Conservation (phyloP, 2,329 filamentous ascomycete genomes). For the Phaeophleospora eucalypticola region DNA sequence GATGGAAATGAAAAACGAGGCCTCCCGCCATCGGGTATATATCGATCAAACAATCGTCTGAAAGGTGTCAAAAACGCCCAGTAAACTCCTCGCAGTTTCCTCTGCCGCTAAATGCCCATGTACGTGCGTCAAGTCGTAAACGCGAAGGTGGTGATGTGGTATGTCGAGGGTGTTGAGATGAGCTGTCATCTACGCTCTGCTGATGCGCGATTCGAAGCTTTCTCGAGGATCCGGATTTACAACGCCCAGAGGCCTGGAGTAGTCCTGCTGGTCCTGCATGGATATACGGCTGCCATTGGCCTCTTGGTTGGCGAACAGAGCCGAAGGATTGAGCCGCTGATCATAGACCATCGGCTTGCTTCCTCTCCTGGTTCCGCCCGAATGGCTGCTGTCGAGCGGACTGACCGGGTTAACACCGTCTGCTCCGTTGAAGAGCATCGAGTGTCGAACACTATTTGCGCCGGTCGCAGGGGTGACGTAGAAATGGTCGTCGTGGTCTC, state of each 20-base stretch:
- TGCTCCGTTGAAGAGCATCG: constrained; percentile 26
- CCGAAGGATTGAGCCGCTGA: constrained; percentile 46
- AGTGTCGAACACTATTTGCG: constrained; percentile 31
- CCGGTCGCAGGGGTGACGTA: constrained; percentile 17
- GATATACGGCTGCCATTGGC: constrained; percentile 46
- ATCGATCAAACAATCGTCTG: not conserved
- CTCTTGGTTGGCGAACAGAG: constrained; percentile 41
- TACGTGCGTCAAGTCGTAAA: constrained; percentile 18
- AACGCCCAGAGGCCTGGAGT: constrained; percentile 43
- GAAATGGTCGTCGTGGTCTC: constrained; percentile 22
- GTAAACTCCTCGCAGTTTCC: not conserved
- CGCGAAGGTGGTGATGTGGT: constrained; percentile 11
- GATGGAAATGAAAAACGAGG: not conserved
- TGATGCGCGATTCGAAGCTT: constrained; percentile 28
- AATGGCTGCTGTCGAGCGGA: constrained; percentile 27
- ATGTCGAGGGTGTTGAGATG: constrained; percentile 1
- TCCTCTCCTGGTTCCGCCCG: constrained; percentile 30
- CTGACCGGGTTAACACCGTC: constrained; percentile 30
- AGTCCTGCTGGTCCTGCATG: constrained; percentile 47
- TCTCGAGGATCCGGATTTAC: constrained; percentile 33
- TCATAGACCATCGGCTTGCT: constrained; percentile 47
- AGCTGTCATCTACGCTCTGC: constrained; percentile 6
- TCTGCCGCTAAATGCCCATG: constrained; percentile 13
- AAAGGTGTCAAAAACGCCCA: not conserved
- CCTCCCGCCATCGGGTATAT: not conserved